phyloP scores from a whole-genome alignment of 345 rosid species.

The Aurinia saxatilis region DNA sequence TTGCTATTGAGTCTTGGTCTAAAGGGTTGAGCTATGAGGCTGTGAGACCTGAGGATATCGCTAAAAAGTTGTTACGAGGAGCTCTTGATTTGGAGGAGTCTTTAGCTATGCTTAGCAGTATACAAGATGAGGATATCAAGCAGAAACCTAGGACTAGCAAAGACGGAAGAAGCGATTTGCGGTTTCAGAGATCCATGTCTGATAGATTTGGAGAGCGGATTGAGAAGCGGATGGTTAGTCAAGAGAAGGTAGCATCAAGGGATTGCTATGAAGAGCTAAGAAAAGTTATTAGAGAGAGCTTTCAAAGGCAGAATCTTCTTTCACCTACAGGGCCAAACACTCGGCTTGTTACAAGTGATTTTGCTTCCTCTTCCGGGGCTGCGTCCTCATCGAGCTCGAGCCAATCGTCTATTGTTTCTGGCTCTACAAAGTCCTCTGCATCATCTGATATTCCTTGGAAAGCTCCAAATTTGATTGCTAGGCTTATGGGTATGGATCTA shows the following conservation, averaged over 20 bases:
- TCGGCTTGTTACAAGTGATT: conserved; percentile 22
- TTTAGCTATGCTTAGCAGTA: conserved; percentile 55
- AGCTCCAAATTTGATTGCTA: conserved; percentile 64
- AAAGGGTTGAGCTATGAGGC: conserved; percentile 35
- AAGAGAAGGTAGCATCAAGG: conserved; percentile 38
- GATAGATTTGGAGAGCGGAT: conserved; percentile 30
- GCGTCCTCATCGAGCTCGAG: conserved; percentile 54
- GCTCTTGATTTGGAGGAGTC: conserved; percentile 90
- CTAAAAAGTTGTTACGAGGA: conserved; percentile 67
- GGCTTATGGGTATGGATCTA: conserved; percentile 88
- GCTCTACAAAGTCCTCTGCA: conserved; percentile 32
- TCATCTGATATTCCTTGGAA: conserved; percentile 27
- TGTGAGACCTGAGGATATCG: conserved; percentile 46
- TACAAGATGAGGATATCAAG: conserved; percentile 73
- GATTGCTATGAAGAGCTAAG: conserved; percentile 62
- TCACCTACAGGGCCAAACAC: conserved; percentile 22
- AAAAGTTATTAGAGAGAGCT: conserved; percentile 47
- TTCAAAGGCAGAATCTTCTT: conserved; percentile 55
- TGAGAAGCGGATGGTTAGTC: conserved; percentile 24
- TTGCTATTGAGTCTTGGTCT: conserved; percentile 57
- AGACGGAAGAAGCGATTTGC: conserved; percentile 28
- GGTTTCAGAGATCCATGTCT: conserved; percentile 31
- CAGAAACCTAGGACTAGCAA: conserved; percentile 35
- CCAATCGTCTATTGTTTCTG: conserved; percentile 40
- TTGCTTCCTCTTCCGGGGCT: conserved; percentile 39